phyloP scores from a whole-genome alignment of 1,284 basidiomycete species.

The Ceratobasidium sp. region DNA sequence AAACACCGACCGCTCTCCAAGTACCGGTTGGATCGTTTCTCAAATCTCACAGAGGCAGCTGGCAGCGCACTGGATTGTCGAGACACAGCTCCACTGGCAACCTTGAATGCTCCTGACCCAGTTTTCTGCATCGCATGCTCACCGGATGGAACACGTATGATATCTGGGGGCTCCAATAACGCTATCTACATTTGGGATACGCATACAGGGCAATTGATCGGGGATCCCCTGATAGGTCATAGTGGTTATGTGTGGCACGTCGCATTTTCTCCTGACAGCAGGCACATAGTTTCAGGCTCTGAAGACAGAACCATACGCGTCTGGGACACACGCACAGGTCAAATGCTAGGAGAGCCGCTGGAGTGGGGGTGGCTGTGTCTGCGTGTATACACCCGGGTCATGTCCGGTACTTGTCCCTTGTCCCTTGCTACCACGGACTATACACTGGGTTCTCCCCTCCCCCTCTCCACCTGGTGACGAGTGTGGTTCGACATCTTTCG shows the following conservation, averaged over 20 bases:
- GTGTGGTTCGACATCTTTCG: no score
- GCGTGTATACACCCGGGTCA: no score
- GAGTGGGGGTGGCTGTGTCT: no score
- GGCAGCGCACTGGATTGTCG: background rate
- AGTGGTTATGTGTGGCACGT: background rate
- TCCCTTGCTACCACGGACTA: no score
- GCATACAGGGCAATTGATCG: background rate
- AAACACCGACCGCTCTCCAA: background rate
- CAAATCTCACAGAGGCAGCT: background rate
- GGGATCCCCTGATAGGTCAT: slow-evolving; percentile 17
- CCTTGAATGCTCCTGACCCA: background rate
- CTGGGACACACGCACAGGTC: slow-evolving; percentile 8
- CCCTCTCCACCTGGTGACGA: no score
- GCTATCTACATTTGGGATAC: slow-evolving; percentile 36
- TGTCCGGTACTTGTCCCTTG: no score
- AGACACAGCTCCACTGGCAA: background rate
- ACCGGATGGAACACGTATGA: slow-evolving; percentile 16
- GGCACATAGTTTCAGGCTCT: slow-evolving; percentile 36
- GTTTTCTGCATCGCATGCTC: slow-evolving; percentile 28
- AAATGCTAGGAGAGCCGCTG: no score
- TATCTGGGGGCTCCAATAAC: slow-evolving; percentile 17
- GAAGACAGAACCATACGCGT: slow-evolving; percentile 19
- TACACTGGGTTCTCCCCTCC: no score
- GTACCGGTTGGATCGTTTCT: background rate
- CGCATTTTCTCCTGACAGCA: slow-evolving; percentile 28